Percentiles rank a stretch among this genome's conserved stretches.
Evolutionary conservation across 148 eudicot species (phyloP).

Genomic region (Gaultheria prostrata): DNA sequence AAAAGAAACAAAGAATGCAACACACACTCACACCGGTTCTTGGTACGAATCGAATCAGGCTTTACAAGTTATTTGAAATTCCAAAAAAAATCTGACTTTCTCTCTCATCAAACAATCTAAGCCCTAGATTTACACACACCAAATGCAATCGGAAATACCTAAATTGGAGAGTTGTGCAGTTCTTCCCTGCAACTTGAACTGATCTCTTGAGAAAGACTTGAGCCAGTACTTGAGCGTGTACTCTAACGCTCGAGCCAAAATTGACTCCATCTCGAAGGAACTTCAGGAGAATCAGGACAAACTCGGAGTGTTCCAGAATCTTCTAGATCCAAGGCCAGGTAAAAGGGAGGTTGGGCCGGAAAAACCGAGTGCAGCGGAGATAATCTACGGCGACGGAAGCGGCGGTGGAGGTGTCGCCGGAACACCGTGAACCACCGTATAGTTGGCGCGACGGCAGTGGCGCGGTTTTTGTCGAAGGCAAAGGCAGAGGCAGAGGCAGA

Average conservation of each 20-base stretch:
- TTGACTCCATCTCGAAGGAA: constrained; percentile 67
- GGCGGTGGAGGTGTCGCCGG: constrained; percentile 7
- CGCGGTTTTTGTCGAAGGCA: not conserved
- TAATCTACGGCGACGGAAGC: not conserved
- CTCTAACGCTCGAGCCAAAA: constrained; percentile 85
- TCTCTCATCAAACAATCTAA: not conserved
- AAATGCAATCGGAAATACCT: constrained; percentile 34
- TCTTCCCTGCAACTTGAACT: constrained; percentile 91
- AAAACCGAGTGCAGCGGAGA: not conserved
- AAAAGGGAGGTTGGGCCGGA: constrained; percentile 18
- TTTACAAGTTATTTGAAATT: not conserved
- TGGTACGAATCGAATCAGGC: too few relatives aligned
- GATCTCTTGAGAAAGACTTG: constrained; percentile 91
- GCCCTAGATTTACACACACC: not conserved
- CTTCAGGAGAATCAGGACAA: not conserved
- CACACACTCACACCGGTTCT: too few relatives aligned
- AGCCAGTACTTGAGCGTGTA: constrained; percentile 96
- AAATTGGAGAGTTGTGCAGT: constrained; percentile 90
- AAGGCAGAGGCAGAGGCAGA: not conserved
- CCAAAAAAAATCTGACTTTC: constrained; percentile 10
- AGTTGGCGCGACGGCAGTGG: constrained; percentile 7
- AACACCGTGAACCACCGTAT: constrained; percentile 9
- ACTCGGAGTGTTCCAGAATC: not conserved
- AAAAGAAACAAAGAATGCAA: too few relatives aligned
- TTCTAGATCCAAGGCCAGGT: constrained; percentile 18